phyloP scores from a whole-genome alignment of 1,284 basidiomycete genomes.

The Dichomitus squalens region DNA sequence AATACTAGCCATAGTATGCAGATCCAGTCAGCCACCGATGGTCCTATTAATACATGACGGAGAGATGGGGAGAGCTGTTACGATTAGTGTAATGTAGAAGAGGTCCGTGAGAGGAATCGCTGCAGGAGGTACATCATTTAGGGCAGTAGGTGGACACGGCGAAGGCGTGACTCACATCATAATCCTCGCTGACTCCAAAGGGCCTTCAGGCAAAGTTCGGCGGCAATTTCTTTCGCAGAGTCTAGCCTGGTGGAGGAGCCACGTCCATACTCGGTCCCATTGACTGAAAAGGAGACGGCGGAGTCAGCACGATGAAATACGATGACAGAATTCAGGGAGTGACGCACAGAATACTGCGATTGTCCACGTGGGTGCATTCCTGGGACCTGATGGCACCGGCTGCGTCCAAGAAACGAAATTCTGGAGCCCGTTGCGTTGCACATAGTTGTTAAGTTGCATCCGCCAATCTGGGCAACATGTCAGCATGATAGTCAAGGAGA shows the following conservation, averaged over 20 bases:
- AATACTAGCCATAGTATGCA: slow-evolving; percentile 8
- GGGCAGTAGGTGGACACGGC: not conserved
- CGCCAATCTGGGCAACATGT: slow-evolving; percentile 13
- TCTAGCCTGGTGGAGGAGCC: slow-evolving; percentile 7
- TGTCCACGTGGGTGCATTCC: slow-evolving; percentile 20
- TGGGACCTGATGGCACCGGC: slow-evolving; percentile 7
- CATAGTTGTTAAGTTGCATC: slow-evolving; percentile 22
- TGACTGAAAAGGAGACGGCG: slow-evolving; percentile 3
- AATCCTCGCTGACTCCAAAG: slow-evolving; percentile 10
- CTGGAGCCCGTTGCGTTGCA: slow-evolving; percentile 1
- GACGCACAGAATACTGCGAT: slow-evolving; percentile 9
- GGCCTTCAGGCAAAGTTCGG: slow-evolving; percentile 15
- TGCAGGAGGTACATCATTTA: not conserved
- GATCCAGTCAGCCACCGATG: slow-evolving; percentile 16
- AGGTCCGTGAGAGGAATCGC: not conserved
- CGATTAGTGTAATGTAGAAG: not conserved
- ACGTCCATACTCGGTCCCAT: slow-evolving; percentile 15
- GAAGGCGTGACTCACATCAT: not conserved
- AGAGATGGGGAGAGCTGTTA: not conserved
- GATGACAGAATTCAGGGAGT: not conserved
- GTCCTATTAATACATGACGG: slow-evolving; percentile 8
- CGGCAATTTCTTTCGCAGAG: slow-evolving; percentile 14
- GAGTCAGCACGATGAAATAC: not conserved
- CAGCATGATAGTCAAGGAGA: not conserved
- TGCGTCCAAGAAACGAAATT: slow-evolving; percentile 1